Evolutionary conservation across 306 rosid species (phyloP), one percentile per base, ranked within the genome.

Genomic region (Quercus aquifolioides): DNA sequence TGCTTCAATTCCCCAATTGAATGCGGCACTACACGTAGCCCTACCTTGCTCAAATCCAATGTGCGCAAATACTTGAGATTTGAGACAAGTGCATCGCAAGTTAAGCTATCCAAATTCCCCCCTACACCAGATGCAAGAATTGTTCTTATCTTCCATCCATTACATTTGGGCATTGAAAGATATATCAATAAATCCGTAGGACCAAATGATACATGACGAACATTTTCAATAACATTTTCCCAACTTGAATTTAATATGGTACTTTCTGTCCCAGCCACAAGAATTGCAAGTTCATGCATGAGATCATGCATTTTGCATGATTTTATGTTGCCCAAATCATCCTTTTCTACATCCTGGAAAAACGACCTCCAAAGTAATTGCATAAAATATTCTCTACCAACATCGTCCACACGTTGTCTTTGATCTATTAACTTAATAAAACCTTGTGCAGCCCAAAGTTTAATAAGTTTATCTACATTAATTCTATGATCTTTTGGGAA

Each of bases 301-400:
- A 81, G 74, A 76, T 72, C 81, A 76, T 81, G 81, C 81, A 81
- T 76, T 52, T 33, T 81, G 67, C 69, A 76, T 30, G 62, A 70
- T 38, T 71, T 74, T 60, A 71, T 76, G 46, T 81, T 81, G 26
- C 69, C 55, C 73, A 71, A 76, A 9, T 60, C 56, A 71, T 81
- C 77, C 71, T 71, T 52, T 6, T 28, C 59, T 18, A 71, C 81
- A 35, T 71, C 59, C 0, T 81, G 74, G 65, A 76, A 62, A 35
- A 81, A 55, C 26, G 62, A 81, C 26, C 85, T 81, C 9, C 74
- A 76, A 49, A 81, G 77, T 19, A 81, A 54, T 2, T 81, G 77
- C 38, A 76, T 59, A 51, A 76, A 30, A 71, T 76, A 76, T 73
- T 71, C 76, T 38, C 52, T 71, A 13, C 81, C 85, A 60, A 81